Conservation (phyloP, 306 rosid species). For the Cicer yamashitae region DNA sequence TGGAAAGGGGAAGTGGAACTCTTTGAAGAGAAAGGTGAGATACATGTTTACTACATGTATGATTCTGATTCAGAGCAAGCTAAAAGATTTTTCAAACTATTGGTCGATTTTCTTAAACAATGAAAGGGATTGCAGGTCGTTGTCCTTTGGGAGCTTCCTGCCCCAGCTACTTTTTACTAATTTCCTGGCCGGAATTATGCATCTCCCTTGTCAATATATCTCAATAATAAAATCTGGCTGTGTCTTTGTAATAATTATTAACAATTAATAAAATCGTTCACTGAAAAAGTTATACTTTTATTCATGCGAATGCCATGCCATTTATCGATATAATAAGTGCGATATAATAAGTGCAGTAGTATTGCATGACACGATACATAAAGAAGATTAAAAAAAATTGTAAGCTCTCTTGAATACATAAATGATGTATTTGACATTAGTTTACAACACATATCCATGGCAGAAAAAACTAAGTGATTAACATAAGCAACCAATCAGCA, state of each 20-base stretch:
- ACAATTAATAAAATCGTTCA: not conserved
- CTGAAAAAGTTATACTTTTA: no score
- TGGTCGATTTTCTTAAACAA: slow-evolving; percentile 30
- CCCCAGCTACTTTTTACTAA: not conserved
- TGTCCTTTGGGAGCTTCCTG: not conserved
- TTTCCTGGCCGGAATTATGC: not conserved
- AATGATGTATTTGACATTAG: not conserved
- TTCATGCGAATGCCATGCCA: not conserved
- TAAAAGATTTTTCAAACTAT: slow-evolving; percentile 14
- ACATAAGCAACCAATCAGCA: slow-evolving; percentile 7
- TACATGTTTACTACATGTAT: slow-evolving; percentile 39
- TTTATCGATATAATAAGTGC: no score
- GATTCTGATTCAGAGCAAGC: not conserved
- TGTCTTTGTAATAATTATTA: not conserved
- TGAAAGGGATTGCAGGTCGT: not conserved
- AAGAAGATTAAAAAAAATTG: slow-evolving; percentile 1
- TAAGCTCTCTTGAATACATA: slow-evolving; percentile 21
- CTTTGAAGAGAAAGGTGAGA: slow-evolving; percentile 43
- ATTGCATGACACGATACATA: not conserved
- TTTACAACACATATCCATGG: slow-evolving; percentile 33
- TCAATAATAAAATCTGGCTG: not conserved
- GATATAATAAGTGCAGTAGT: no score
- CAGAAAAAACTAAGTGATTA: not conserved
- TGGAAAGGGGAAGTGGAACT: slow-evolving; percentile 52
- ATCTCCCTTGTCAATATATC: not conserved